Conservation (phyloP, 2,329 filamentous ascomycete genomes). For the Shiraia sp. region DNA sequence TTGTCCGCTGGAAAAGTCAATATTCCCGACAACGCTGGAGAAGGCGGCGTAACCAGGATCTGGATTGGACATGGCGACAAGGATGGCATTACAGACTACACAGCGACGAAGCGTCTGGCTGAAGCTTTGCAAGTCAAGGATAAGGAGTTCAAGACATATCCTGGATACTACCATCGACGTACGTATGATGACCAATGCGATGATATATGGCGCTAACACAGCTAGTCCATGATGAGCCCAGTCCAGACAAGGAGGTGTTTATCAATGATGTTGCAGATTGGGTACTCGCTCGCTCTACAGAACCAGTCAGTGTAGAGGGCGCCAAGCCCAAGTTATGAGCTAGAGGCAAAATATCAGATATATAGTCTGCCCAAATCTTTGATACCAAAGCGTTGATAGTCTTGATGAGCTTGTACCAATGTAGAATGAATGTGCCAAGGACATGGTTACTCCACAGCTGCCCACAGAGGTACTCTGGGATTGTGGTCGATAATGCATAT, state of each 20-base stretch:
- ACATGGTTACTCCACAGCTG: background rate
- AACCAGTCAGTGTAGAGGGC: constrained; percentile 32
- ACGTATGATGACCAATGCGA: constrained; percentile 22
- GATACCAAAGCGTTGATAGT: background rate
- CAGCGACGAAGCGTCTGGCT: constrained; percentile 67
- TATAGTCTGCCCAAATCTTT: background rate
- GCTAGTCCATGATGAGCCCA: constrained; percentile 44
- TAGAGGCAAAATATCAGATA: background rate
- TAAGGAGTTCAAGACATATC: constrained; percentile 72
- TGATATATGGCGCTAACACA: constrained; percentile 14
- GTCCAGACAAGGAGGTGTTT: constrained; percentile 39
- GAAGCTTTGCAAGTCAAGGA: constrained; percentile 64
- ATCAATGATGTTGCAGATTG: constrained; percentile 41
- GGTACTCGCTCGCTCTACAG: constrained; percentile 39
- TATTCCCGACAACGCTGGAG: constrained; percentile 47
- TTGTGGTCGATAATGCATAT: background rate
- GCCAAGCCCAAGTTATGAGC: constrained; percentile 41
- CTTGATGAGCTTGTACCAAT: no score
- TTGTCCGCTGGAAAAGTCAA: constrained; percentile 61
- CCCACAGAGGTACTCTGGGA: background rate
- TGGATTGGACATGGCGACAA: constrained; percentile 77
- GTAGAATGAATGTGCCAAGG: no score
- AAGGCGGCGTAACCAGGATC: constrained; percentile 63
- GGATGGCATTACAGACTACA: constrained; percentile 70
- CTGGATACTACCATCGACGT: constrained; percentile 77